Evolutionary conservation across 257 asterid genomes (phyloP), one percentile per base, ranked within the genome.

Genomic region (Forsythia suspensa): DNA sequence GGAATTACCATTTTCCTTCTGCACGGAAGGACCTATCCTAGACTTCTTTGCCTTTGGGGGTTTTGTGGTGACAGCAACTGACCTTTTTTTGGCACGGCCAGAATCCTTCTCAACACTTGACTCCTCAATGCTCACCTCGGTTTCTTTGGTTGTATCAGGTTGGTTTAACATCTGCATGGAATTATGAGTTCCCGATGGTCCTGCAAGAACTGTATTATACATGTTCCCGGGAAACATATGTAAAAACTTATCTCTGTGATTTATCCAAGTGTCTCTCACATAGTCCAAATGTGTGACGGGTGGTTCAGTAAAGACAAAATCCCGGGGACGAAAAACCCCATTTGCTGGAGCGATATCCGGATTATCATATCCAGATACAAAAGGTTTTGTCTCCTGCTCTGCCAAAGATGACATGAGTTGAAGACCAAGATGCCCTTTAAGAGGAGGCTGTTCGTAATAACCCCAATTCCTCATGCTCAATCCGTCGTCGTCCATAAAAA

Each of bases 381-480:
- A 93, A 59, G 99, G 91, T 61, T 93, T 93, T 0, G 93, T 81
- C 78, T 93, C 98, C 20, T 92, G 91, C 71, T 95, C 99, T 11
- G 80, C 79, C 76, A 90, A 72, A 6, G 99, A 77, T 11, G 98
- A 77, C 96, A 93, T 90, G 83, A 95, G 95, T 84, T 95, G 98
- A 72, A 95, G 92, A 70, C 91, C 90, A 10, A 95, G 92, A 71
- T 89, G 89, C 72, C 90, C 90, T 71, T 84, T 93, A 34, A 82
- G 71, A 66, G 97, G 82, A 71, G 97, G 92, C 63, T 61, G 69
- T 61, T 95, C 98, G 72, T 95, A 95, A 55, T 90, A 95, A 80
- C 96, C 97, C 99, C 99, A 95, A 82, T 95, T 95, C 84, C 90
- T 86, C 87, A 95, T 79, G 90, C 92, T 91, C 84, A 87, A 87